A percentile compares a stretch with the other conserved stretches of the same genome.
phyloP scores from a whole-genome alignment of 768 basidiomycete species.

The Leccinum subgranulosum region DNA sequence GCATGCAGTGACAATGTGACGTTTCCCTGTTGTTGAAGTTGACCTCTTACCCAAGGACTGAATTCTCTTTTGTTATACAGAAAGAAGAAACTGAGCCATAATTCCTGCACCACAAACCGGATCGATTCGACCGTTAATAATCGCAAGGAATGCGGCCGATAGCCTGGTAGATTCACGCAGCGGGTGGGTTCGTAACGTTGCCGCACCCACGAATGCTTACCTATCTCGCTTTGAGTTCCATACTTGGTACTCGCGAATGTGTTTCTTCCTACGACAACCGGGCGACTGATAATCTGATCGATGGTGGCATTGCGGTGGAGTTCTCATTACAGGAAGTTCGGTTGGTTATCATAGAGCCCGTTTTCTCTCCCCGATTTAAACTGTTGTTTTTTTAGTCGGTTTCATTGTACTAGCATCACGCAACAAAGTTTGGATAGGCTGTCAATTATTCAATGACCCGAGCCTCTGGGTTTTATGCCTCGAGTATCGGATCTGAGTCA shows the following conservation, averaged over 20 bases:
- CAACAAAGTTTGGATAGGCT: not conserved
- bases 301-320: conserved; percentile 1
- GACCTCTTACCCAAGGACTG: not conserved
- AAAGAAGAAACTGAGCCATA: not conserved
- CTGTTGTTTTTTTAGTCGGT: not conserved
- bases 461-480: not conserved
- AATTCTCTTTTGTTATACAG: not conserved
- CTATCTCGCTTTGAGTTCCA: conserved; percentile 11
- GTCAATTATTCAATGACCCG: not conserved
- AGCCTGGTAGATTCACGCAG: not conserved
- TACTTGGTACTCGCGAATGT: not conserved
- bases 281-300: not conserved
- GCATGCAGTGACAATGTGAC: not conserved
- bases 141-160: conserved; percentile 3
- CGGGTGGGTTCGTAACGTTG: not conserved
- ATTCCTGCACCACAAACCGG: not conserved
- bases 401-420: conserved; percentile 2
- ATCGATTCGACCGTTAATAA: not conserved
- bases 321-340: not conserved
- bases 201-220: not conserved
- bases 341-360: not conserved
- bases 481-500: conserved; percentile 8
- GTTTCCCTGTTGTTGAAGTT: not conserved
- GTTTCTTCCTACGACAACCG: conserved; percentile 1
- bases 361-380: not conserved